Percentiles rank a stretch among this genome's conserved stretches.
These are phyloP conservation scores for Diaporthe velutina DNA, from an alignment of 2,329 filamentous ascomycete species.

Conservation along the genomic window DNA sequence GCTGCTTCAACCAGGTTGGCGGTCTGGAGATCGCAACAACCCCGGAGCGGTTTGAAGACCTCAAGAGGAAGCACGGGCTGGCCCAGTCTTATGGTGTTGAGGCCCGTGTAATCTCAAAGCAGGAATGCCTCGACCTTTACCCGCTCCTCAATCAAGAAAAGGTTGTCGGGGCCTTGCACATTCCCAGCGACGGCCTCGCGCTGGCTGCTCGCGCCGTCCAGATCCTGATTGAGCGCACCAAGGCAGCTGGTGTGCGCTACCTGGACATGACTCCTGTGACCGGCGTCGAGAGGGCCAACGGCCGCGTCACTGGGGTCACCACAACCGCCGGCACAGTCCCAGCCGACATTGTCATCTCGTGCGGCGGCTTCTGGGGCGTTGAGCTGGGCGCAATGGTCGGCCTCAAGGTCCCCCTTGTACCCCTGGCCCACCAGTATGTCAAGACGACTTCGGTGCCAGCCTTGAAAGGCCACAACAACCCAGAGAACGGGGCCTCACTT, in stretches of 20 bases:
- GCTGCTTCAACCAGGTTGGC: conserved; percentile 73
- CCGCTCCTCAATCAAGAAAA: conserved; percentile 65
- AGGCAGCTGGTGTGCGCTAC: conserved; percentile 69
- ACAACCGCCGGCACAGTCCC: conserved; percentile 62
- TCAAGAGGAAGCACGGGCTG: conserved; percentile 73
- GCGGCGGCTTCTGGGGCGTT: conserved; percentile 76
- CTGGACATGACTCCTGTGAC: conserved; percentile 68
- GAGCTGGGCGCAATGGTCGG: conserved; percentile 73
- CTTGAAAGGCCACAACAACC: conserved; percentile 2
- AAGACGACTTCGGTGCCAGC: conserved; percentile 69
- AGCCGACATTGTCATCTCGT: conserved; percentile 73
- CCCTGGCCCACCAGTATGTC: conserved; percentile 73
- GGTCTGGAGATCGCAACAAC: conserved; percentile 74
- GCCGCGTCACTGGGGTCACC: conserved; percentile 67
- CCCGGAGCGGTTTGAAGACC: conserved; percentile 67
- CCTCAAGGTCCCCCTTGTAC: conserved; percentile 68
- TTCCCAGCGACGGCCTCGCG: conserved; percentile 72
- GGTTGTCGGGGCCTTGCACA: conserved; percentile 70
- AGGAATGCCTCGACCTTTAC: conserved; percentile 67
- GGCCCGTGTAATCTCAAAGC: conserved; percentile 61
- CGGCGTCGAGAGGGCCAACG: conserved; percentile 63
- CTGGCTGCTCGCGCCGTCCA: conserved; percentile 73
- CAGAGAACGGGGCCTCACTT: conserved; percentile 60
- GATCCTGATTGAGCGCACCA: conserved; percentile 69
- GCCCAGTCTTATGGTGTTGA: conserved; percentile 73